Evolutionary conservation across 163 green algal genomes (phyloP).

Genomic region (Scenedesmus sp.): DNA sequence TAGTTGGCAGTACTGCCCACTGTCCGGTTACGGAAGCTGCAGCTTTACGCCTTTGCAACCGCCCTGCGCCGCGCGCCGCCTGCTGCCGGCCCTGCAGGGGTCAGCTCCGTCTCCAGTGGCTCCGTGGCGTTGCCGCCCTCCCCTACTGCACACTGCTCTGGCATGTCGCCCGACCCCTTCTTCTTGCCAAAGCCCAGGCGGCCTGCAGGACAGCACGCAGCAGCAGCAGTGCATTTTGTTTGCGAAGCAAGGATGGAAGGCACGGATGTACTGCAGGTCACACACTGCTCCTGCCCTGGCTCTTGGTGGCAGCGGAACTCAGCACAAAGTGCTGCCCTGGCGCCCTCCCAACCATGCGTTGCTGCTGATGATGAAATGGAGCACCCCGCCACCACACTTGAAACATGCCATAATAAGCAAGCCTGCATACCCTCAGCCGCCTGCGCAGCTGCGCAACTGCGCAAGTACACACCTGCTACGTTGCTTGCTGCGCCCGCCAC

Average conservation of each 20-base stretch:
- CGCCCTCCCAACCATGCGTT: neutral
- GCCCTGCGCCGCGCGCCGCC: constrained; percentile 9
- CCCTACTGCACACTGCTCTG: neutral
- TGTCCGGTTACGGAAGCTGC: neutral
- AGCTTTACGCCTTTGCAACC: constrained; percentile 8
- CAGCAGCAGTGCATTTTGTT: neutral
- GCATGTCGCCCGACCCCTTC: neutral
- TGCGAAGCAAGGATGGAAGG: neutral
- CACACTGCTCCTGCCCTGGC: too few relatives aligned
- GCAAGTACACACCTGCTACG: neutral
- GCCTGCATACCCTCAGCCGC: neutral
- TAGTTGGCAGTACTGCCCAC: neutral
- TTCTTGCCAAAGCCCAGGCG: constrained; percentile 26
- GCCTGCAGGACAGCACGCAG: constrained; percentile 3
- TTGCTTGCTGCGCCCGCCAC: neutral
- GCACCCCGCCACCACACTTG: neutral
- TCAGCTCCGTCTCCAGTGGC: constrained; percentile 2
- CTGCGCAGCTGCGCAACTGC: too few relatives aligned
- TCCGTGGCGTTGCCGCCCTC: constrained; percentile 5
- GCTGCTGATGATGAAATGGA: neutral
- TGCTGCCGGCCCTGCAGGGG: neutral
- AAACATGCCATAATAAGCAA: neutral
- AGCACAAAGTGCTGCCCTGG: too few relatives aligned
- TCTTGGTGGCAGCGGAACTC: too few relatives aligned
- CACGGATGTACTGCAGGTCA: too few relatives aligned